Evolutionary conservation across 805 yeast species (phyloP), one percentile per base, ranked within the genome.

Genomic region (Wickerhamiella sergipiensis): DNA sequence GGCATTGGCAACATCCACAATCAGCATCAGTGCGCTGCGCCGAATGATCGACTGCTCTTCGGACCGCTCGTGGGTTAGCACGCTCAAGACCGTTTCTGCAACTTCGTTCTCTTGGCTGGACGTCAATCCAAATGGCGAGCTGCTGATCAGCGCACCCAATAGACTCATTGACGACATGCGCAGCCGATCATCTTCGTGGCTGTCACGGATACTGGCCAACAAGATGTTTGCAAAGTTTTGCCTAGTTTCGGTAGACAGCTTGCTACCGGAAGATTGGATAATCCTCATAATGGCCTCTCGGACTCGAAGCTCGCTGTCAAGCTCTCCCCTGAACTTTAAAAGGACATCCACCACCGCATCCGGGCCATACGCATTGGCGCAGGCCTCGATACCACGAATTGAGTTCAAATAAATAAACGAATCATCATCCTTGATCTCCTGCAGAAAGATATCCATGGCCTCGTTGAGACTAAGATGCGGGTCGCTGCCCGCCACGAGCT

Each of bases 81-180:
- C 74, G 6, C 95, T 95, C 31, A 84, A 63, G 0, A 85, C 79
- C 61, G 94, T 80, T 60, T 88, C 96, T 44, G 85, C 65, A 8
- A 82, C 73, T 48, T 81, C 83, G 1, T 64, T 61, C 10, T 87
- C 65, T 52, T 71, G 67, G 8, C 23, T 15, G 1, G 64, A 59
- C 0, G 69, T 42, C 1, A 86, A 58, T 0, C 83, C 84, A 6
- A 66, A 49, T 0, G 88, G 81, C 53, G 79, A 78, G 1, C 68
- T 68, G 55, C 77, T 76, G 59, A 88, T 76, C 38, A 83, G 69
- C 6, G 76, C 68, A 26, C 97, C 95, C n/a, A 90, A 63, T 13
- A 92, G 64, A 0, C 96, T 85, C 79, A 89, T 75, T 0, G 95
- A 77, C 1, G 97, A 89, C 83, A 87, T 81, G 57, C 97, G 71